Evolutionary conservation across 108 stramenopile species (phyloP).

Genomic region (Nannochloropsis salina): DNA sequence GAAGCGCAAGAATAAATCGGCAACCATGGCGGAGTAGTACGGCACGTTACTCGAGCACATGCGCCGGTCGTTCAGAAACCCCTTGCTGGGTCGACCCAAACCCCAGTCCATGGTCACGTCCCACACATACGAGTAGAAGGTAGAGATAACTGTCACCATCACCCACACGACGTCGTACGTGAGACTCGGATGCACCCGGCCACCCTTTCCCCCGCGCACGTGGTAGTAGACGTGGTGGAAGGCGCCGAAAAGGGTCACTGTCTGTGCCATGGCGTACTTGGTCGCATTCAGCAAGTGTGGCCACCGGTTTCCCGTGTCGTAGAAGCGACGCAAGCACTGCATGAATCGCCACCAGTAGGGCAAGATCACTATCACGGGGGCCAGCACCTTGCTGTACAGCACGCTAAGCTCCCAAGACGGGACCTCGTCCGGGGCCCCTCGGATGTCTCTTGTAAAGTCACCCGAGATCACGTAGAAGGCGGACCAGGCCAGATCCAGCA

Average conservation of each 20-base stretch:
- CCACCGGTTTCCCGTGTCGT: constrained; percentile 69
- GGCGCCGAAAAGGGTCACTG: constrained; percentile 78
- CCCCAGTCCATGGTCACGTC: constrained; percentile 93
- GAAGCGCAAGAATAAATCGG: constrained; percentile 66
- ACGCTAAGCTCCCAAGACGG: constrained; percentile 50
- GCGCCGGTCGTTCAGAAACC: constrained; percentile 63
- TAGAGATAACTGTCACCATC: constrained; percentile 65
- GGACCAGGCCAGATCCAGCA: constrained; percentile 76
- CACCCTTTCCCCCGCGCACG: constrained; percentile 26
- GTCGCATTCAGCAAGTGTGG: constrained; percentile 77
- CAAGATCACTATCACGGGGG: constrained; percentile 68
- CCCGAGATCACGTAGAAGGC: constrained; percentile 68
- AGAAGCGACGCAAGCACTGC: constrained; percentile 76
- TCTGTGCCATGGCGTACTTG: constrained; percentile 82
- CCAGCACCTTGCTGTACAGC: constrained; percentile 69
- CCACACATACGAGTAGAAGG: constrained; percentile 74
- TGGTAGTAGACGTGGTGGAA: constrained; percentile 63
- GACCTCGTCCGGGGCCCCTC: background rate
- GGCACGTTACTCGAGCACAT: constrained; percentile 65
- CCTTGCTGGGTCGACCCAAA: constrained; percentile 59
- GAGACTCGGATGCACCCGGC: background rate
- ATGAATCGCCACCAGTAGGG: constrained; percentile 81
- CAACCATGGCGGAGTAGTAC: constrained; percentile 64
- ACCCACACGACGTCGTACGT: constrained; percentile 63
- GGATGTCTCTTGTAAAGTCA: constrained; percentile 51